Evolutionary conservation across 2,329 filamentous ascomycete genomes (phyloP).

Genomic region (Calonectria pauciramosa): DNA sequence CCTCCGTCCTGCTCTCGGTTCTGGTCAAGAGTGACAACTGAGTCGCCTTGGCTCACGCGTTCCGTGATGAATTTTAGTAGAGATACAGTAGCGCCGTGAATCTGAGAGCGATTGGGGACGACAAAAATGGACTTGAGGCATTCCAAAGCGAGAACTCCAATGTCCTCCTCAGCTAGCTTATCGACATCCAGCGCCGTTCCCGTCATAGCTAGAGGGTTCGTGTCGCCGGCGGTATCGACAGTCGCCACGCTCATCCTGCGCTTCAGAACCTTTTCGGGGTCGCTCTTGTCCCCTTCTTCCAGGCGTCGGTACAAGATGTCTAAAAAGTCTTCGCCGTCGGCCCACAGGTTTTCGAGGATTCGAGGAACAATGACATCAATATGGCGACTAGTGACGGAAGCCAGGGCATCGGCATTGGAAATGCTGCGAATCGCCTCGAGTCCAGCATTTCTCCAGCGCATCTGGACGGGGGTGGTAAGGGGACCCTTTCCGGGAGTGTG

Average conservation of each 20-base stretch:
- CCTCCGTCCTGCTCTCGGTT: conserved; percentile 64
- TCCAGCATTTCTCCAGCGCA: conserved; percentile 83
- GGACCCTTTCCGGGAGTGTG: conserved; percentile 64
- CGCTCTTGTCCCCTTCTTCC: conserved; percentile 76
- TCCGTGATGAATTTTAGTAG: conserved; percentile 82
- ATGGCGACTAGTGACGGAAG: conserved; percentile 81
- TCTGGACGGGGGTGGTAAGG: conserved; percentile 78
- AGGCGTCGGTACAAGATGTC: conserved; percentile 76
- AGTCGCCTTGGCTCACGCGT: conserved; percentile 65
- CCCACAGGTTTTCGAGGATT: conserved; percentile 88
- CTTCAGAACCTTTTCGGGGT: conserved; percentile 72
- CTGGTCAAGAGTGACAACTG: conserved; percentile 64
- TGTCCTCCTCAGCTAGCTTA: conserved; percentile 89
- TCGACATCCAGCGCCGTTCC: conserved; percentile 90
- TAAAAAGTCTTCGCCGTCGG: conserved; percentile 78
- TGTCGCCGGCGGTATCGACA: conserved; percentile 71
- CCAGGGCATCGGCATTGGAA: conserved; percentile 83
- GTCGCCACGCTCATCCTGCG: conserved; percentile 86
- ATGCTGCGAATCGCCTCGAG: conserved; percentile 85
- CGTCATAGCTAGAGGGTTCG: conserved; percentile 79
- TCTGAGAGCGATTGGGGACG: conserved; percentile 84
- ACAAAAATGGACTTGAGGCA: conserved; percentile 90
- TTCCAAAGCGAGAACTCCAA: conserved; percentile 85
- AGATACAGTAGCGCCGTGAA: conserved; percentile 80
- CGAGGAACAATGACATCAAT: conserved; percentile 85